phyloP scores from a whole-genome alignment of 2,329 filamentous ascomycete species.

The Dothidotthia symphoricarpi region DNA sequence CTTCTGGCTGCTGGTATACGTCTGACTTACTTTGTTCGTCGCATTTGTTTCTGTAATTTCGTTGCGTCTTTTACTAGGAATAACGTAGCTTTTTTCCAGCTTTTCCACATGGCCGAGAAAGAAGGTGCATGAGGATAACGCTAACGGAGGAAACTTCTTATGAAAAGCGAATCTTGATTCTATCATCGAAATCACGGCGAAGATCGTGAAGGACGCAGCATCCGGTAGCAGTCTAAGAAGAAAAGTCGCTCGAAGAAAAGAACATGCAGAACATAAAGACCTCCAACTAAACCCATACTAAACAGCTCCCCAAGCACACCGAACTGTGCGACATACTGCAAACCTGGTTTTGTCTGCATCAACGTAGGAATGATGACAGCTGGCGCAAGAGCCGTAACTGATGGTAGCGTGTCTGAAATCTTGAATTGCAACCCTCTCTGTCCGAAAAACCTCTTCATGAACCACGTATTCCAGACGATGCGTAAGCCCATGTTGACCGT shows the following conservation, averaged over 20 bases:
- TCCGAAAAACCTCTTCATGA: slow-evolving; percentile 56
- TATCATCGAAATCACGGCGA: background rate
- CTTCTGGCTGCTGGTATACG: too few species aligned
- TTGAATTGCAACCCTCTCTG: slow-evolving; percentile 18
- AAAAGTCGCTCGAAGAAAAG: slow-evolving; percentile 35
- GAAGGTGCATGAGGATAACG: too few species aligned
- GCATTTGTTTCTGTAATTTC: too few species aligned
- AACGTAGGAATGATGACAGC: slow-evolving; percentile 40
- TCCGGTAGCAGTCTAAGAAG: slow-evolving; percentile 35
- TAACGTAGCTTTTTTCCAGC: too few species aligned
- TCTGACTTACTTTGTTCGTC: too few species aligned
- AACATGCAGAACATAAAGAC: slow-evolving; percentile 36
- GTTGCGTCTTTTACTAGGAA: too few species aligned
- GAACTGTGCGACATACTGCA: slow-evolving; percentile 30
- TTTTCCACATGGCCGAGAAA: too few species aligned
- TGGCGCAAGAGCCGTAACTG: slow-evolving; percentile 35
- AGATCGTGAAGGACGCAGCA: slow-evolving; percentile 25
- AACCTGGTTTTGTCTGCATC: slow-evolving; percentile 32
- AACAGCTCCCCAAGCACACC: slow-evolving; percentile 46
- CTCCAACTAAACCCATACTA: slow-evolving; percentile 40
- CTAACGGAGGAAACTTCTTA: too few species aligned
- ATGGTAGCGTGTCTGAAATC: slow-evolving; percentile 21
- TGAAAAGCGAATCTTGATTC: too few species aligned
- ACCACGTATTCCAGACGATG: slow-evolving; percentile 74
- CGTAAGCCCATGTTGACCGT: slow-evolving; percentile 84